Base-by-base conservation (phyloP, 352 stramenopile genomes). In the Thalassiosira livingstoniorum region DNA sequence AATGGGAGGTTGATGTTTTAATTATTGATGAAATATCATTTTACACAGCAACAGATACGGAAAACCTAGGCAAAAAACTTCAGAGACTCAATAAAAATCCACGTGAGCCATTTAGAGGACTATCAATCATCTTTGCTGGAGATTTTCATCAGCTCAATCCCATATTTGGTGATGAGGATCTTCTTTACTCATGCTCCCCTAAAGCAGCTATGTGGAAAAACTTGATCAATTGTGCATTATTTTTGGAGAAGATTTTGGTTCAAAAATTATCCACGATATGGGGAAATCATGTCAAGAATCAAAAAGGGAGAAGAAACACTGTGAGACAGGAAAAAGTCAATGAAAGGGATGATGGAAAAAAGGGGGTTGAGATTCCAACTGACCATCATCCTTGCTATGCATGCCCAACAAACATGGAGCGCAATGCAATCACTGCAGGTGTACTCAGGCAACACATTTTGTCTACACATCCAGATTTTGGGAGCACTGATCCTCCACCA, bases 81-180 rank as follows among this genome's bases (percentile, higher is more conserved):
- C n/a, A n/a, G n/a, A n/a, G n/a, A n/a, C n/a, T n/a, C n/a, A n/a
- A n/a, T 4, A 27, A 61, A 54, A 37, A 86, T 15, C 57, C 58
- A 57, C 75, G 5, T 15, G 60, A 78, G 25, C 71, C 23, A 32
- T 86, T 79, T 80, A 73, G 72, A 43, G 80, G 80, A 15, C 60
- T 72, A 2, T 80, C 68, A 35, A 80, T 87, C 27, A 31, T 87
- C 51, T 87, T 87, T 72, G 32, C 58, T 15, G 80, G 80, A 51
- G 80, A 87, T 58, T 86, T 86, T 62, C 55, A 62, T n/a, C 79
- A 86, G 25, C 32, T 86, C 31, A 53, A 78, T 51, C 79, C 79
- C 15, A 35, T 5, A 29, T 32, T 34, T 18, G 67, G 60, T 74
- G 39, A 75, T 15, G 68, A 7, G 34, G 47, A 81, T 42, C 39